Evolutionary conservation across 768 basidiomycete species (phyloP).

Genomic region (Tricholoma matsutake): DNA sequence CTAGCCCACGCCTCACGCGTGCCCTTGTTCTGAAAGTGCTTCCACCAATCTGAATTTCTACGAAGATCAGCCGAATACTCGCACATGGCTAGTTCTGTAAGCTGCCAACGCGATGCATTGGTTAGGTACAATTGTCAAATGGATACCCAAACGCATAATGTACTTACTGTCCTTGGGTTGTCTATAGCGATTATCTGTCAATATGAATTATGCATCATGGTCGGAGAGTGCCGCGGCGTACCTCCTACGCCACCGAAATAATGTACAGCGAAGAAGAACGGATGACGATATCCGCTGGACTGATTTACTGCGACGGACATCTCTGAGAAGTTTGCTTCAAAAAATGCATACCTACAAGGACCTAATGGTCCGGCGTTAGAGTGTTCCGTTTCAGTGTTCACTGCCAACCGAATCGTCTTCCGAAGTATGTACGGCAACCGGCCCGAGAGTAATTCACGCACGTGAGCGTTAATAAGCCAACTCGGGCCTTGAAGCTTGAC

Average conservation of each 20-base stretch:
- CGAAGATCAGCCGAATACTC: conserved; percentile 43
- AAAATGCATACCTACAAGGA: neutral
- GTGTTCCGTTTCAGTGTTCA: too few species aligned
- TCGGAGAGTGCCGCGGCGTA: conserved; percentile 14
- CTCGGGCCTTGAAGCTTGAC: too few species aligned
- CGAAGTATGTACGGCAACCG: too few species aligned
- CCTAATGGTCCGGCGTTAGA: too few species aligned
- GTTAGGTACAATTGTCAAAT: neutral
- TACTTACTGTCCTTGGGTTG: conserved; percentile 44
- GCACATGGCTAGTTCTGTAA: conserved; percentile 49
- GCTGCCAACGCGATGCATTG: conserved; percentile 23
- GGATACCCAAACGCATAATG: neutral
- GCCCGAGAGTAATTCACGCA: too few species aligned
- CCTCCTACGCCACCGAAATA: conserved; percentile 47
- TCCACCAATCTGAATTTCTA: conserved; percentile 40
- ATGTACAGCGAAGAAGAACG: conserved; percentile 43
- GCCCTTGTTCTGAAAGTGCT: conserved; percentile 20
- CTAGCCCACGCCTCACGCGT: conserved; percentile 30
- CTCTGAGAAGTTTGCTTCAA: neutral
- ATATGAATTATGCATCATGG: neutral
- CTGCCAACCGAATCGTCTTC: too few species aligned
- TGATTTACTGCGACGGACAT: conserved; percentile 16
- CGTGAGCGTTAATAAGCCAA: too few species aligned
- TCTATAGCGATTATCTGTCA: conserved; percentile 25
- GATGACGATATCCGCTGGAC: conserved; percentile 44